Conservation (phyloP, 2,329 filamentous ascomycete species). For the Colletotrichum cordylinicola region DNA sequence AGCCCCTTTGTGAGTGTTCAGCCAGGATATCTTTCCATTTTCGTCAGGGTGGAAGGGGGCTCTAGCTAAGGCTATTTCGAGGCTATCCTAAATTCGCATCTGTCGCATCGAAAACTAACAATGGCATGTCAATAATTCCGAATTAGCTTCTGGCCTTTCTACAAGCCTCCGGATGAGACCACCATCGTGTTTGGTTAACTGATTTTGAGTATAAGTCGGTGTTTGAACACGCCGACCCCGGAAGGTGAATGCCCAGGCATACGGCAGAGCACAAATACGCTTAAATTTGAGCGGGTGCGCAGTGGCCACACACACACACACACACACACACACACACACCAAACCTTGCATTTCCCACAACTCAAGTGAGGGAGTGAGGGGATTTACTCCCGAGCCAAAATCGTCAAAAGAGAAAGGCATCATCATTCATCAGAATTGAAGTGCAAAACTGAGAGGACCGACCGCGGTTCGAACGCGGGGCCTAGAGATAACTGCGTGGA, state of each 20-base stretch:
- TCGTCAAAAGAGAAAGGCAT: neutral
- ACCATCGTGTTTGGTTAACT: neutral
- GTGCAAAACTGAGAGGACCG: neutral
- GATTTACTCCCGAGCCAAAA: neutral
- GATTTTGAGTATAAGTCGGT: neutral
- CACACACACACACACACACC: neutral
- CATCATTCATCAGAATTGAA: neutral
- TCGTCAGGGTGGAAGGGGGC: neutral
- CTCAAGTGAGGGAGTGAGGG: neutral
- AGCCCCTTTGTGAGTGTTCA: neutral
- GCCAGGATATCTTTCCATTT: neutral
- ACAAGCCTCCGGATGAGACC: neutral
- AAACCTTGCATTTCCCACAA: neutral
- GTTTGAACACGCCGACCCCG: neutral
- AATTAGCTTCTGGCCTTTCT: neutral
- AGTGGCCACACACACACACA: neutral
- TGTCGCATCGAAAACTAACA: neutral
- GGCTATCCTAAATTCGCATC: neutral
- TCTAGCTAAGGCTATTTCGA: neutral
- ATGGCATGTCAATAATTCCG: neutral
- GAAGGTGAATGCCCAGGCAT: neutral
- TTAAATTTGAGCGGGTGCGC: neutral
- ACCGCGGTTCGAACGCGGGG: slow-evolving; percentile 22
- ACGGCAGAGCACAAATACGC: neutral
- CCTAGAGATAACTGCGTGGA: slow-evolving; percentile 15